Evolutionary conservation across 2,329 filamentous ascomycete species (phyloP).

Genomic region (Stachybotrys chartarum): DNA sequence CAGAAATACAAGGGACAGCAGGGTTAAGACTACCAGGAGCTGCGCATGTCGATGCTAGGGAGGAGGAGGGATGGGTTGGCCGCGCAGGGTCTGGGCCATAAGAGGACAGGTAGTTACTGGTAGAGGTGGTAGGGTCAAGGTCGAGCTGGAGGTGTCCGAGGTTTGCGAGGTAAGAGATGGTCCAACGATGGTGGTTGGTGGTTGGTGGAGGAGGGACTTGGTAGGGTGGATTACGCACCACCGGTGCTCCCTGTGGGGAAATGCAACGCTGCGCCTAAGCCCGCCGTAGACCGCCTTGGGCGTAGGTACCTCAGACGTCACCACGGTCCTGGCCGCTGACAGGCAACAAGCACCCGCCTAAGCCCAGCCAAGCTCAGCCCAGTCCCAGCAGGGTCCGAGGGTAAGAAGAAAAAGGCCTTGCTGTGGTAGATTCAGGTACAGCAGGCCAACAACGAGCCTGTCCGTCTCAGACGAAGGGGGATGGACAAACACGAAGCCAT

Average conservation of each 20-base stretch:
- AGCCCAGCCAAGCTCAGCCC: neutral
- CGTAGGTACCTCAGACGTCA: neutral
- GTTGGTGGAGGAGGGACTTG: too few species aligned
- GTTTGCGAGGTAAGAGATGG: neutral
- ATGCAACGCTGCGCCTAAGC: neutral
- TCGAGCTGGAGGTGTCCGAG: too few species aligned
- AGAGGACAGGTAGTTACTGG: too few species aligned
- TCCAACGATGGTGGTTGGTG: neutral
- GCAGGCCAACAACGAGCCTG: too few species aligned
- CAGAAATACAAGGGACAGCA: neutral
- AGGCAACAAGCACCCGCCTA: too few species aligned
- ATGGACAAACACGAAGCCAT: too few species aligned
- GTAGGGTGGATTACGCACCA: neutral
- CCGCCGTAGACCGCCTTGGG: neutral
- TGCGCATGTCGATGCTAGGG: neutral
- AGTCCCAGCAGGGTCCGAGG: neutral
- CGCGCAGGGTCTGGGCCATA: neutral
- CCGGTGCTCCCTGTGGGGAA: neutral
- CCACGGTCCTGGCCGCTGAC: neutral
- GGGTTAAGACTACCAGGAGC: neutral
- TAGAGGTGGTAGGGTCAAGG: too few species aligned
- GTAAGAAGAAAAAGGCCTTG: too few species aligned
- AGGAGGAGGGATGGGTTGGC: neutral
- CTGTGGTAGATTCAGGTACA: too few species aligned
- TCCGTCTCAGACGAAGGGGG: too few species aligned